A percentile compares a stretch with the other conserved stretches of the same genome.
Evolutionary conservation across 2,329 filamentous ascomycete genomes (phyloP).

Genomic region (Trichophyton equinum): DNA sequence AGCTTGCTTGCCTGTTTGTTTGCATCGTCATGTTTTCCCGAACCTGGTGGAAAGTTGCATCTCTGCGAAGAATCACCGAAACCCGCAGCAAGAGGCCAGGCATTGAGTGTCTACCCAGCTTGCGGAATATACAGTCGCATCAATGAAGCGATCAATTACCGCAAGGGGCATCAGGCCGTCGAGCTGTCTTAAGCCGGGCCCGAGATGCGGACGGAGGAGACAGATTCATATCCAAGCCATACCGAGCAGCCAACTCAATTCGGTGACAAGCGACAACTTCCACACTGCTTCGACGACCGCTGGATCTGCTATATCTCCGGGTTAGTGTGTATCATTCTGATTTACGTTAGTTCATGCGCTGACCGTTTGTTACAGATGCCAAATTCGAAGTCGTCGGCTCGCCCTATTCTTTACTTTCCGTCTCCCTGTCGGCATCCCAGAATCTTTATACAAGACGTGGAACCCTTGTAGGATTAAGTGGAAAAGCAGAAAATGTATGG

Average conservation of each 20-base stretch:
- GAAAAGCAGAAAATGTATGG: conserved; percentile 76
- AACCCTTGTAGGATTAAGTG: conserved; percentile 77
- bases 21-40: conserved; percentile 3
- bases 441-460: conserved; percentile 85
- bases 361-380: conserved; percentile 53
- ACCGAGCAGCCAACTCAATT: conserved; percentile 26
- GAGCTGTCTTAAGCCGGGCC: conserved; percentile 11
- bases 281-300: conserved; percentile 27
- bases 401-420: conserved; percentile 86
- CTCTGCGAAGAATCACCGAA: neutral
- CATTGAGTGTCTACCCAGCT: conserved; percentile 6
- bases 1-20: conserved; percentile 14
- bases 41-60: neutral
- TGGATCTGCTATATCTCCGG: conserved; percentile 30
- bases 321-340: conserved; percentile 18
- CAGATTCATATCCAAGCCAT: conserved; percentile 35
- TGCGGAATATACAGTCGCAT: conserved; percentile 7
- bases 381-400: conserved; percentile 86
- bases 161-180: conserved; percentile 25
- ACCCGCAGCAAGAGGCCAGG: neutral
- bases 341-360: neutral
- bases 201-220: conserved; percentile 19
- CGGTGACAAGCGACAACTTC: conserved; percentile 25
- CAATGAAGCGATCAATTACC: conserved; percentile 26
- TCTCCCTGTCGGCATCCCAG: conserved; percentile 84